A percentile compares a stretch with the other conserved stretches of the same genome.
These are phyloP conservation scores for Oryza meyeriana DNA, from an alignment of 176 grass and related monocot genomes.

Conservation along the genomic window DNA sequence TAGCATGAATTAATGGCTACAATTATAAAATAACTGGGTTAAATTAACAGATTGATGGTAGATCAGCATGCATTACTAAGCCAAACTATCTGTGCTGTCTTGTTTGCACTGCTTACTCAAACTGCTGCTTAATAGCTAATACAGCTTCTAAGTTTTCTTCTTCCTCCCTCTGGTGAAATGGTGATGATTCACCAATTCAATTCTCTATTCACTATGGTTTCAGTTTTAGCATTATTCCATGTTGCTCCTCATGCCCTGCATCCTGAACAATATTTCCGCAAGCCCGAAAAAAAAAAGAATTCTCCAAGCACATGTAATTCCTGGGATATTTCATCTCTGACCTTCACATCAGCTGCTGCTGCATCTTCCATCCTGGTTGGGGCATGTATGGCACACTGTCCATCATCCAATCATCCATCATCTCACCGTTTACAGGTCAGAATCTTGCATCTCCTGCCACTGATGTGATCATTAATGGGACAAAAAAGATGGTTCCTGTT, in stretches of 20 bases:
- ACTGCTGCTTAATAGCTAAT: too few relatives aligned
- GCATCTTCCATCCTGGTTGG: conserved; percentile 5
- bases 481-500: not conserved
- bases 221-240: not conserved
- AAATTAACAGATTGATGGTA: not conserved
- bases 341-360: not conserved
- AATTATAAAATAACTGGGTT: not conserved
- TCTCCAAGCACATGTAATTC: not conserved
- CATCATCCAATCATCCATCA: not conserved
- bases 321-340: not conserved
- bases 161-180: not conserved
- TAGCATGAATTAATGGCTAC: not conserved
- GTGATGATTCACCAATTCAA: not conserved
- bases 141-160: not conserved
- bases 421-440: conserved; percentile 15
- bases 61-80: not conserved
- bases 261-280: not conserved
- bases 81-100: not conserved
- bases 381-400: not conserved
- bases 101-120: not conserved
- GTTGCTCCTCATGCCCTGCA: not conserved
- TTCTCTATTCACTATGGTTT: not conserved
- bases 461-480: too few relatives aligned
- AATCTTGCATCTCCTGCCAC: not conserved
- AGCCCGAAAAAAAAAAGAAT: not conserved